These are phyloP conservation scores for Cercospora berteroae DNA, from an alignment of 2,329 filamentous ascomycete species.

Conservation along the genomic window DNA sequence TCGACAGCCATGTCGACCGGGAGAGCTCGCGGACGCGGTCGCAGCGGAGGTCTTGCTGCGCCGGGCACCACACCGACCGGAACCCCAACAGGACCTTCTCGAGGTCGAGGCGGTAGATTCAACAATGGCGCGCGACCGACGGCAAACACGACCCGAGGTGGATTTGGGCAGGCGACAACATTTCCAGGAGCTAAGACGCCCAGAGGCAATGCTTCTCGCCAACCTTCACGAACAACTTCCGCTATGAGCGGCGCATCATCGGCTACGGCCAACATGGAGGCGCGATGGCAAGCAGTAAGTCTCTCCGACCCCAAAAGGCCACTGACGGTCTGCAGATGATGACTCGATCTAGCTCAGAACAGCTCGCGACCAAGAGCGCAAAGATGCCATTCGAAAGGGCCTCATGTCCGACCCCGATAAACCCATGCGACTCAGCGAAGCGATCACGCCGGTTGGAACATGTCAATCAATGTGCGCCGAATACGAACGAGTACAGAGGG, in stretches of 20 bases:
- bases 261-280: conserved; percentile 22
- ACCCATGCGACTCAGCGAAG: conserved; percentile 58
- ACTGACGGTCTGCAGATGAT: conserved; percentile 32
- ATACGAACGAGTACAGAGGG: conserved; percentile 60
- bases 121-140: conserved; percentile 8
- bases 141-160: conserved; percentile 6
- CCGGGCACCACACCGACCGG: conserved; percentile 8
- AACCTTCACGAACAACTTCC: conserved; percentile 5
- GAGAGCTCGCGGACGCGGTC: conserved; percentile 23
- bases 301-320: not conserved
- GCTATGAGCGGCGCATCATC: conserved; percentile 7
- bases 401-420: conserved; percentile 60
- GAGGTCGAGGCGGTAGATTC: conserved; percentile 13
- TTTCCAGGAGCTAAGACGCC: not conserved
- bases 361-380: conserved; percentile 50
- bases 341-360: conserved; percentile 45
- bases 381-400: conserved; percentile 52
- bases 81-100: not conserved
- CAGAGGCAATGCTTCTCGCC: conserved; percentile 6
- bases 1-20: conserved; percentile 27
- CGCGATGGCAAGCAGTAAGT: conserved; percentile 29
- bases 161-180: conserved; percentile 3
- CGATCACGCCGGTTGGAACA: conserved; percentile 60
- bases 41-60: conserved; percentile 17
- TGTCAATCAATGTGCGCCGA: conserved; percentile 65